Evolutionary conservation across 2,329 filamentous ascomycete species (phyloP).

Genomic region (Botrytis tulipae): DNA sequence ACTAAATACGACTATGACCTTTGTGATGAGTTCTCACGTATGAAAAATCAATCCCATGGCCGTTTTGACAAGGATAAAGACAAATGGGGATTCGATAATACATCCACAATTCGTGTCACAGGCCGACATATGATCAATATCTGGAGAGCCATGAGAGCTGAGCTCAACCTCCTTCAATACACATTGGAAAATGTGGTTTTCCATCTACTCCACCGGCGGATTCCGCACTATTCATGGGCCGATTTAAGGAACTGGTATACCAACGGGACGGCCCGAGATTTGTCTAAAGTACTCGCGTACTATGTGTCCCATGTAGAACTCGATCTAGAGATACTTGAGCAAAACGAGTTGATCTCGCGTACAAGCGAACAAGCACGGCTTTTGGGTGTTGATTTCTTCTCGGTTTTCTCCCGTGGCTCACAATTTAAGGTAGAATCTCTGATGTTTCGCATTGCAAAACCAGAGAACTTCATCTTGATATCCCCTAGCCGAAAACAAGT

Average conservation of each 20-base stretch:
- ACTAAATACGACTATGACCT: slow-evolving; percentile 86
- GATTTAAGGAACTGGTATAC: slow-evolving; percentile 81
- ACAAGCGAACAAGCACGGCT: slow-evolving; percentile 94
- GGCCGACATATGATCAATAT: slow-evolving; percentile 96
- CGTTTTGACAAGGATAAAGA: slow-evolving; percentile 84
- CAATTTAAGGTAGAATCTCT: slow-evolving; percentile 99
- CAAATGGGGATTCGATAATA: slow-evolving; percentile 90
- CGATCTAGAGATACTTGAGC: slow-evolving; percentile 86
- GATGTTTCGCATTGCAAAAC: slow-evolving; percentile 98
- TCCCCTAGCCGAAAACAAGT: slow-evolving; percentile 92
- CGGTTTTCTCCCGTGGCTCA: slow-evolving; percentile 89
- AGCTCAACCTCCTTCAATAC: slow-evolving; percentile 88
- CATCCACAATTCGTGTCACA: slow-evolving; percentile 87
- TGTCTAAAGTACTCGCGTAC: slow-evolving; percentile 75
- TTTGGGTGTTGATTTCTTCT: slow-evolving; percentile 94
- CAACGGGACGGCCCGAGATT: slow-evolving; percentile 63
- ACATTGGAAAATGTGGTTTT: slow-evolving; percentile 95
- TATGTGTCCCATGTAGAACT: slow-evolving; percentile 73
- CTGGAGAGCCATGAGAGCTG: slow-evolving; percentile 93
- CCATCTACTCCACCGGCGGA: slow-evolving; percentile 80
- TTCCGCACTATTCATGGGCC: slow-evolving; percentile 81
- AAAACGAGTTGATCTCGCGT: slow-evolving; percentile 81
- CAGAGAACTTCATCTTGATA: slow-evolving; percentile 87
- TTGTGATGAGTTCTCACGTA: slow-evolving; percentile 85
- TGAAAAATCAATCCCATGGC: slow-evolving; percentile 79